phyloP scores from a whole-genome alignment of 2,329 filamentous ascomycete genomes.

The Ophiognomonia clavigignenti-juglandacearum region DNA sequence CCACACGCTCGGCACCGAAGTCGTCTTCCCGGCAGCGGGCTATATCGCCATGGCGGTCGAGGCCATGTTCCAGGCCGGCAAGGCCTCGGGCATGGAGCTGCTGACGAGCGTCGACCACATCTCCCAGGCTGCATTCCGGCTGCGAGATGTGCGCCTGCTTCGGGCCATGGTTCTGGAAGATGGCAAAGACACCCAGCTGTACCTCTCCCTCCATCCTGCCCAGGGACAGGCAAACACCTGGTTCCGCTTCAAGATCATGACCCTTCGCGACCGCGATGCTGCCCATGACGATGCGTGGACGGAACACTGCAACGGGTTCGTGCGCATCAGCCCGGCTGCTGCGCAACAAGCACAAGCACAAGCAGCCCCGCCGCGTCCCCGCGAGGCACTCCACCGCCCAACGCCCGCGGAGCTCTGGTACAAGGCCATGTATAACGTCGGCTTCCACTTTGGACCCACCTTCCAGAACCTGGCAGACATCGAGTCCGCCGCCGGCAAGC shows the following conservation, averaged over 20 bases:
- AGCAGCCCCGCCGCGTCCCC: too few relatives aligned
- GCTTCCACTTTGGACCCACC: neutral
- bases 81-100: neutral
- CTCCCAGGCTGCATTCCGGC: too few relatives aligned
- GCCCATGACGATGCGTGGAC: neutral
- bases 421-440: neutral
- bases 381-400: neutral
- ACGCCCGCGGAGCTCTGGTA: neutral
- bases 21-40: slow-evolving; percentile 16
- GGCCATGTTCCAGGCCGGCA: slow-evolving; percentile 15
- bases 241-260: too few relatives aligned
- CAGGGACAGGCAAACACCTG: neutral
- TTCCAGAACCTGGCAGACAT: neutral
- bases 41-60: slow-evolving; percentile 19
- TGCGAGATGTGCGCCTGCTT: neutral
- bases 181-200: neutral
- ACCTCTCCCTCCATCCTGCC: neutral
- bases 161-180: neutral
- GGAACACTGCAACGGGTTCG: neutral
- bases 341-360: too few relatives aligned
- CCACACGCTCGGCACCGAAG: slow-evolving; percentile 20
- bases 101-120: too few relatives aligned
- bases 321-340: neutral
- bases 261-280: too few relatives aligned
- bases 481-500: neutral